These are phyloP conservation scores for Leishmania lainsoni DNA, from an alignment of 208 protist species.

Conservation along the genomic window DNA sequence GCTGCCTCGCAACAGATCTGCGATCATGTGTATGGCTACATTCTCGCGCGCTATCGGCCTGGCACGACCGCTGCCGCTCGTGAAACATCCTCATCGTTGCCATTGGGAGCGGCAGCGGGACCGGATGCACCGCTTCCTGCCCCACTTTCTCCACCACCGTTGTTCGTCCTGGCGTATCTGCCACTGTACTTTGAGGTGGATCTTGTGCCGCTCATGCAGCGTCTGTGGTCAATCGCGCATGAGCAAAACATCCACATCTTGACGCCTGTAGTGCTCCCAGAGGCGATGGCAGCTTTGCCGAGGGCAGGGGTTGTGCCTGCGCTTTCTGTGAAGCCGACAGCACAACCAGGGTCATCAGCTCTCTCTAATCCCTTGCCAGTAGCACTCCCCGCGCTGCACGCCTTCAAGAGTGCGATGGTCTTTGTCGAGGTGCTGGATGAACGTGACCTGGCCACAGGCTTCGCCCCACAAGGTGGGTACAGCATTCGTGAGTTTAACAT, in stretches of 20 bases:
- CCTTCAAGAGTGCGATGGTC: conserved; percentile 48
- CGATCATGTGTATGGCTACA: conserved; percentile 43
- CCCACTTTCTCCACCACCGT: conserved; percentile 1
- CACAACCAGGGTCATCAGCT: background rate
- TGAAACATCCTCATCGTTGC: background rate
- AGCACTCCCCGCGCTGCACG: background rate
- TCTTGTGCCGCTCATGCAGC: conserved; percentile 54
- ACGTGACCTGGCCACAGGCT: conserved; percentile 43
- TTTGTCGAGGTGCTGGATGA: conserved; percentile 70
- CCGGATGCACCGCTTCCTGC: background rate
- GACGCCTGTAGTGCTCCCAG: conserved; percentile 37
- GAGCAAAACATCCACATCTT: conserved; percentile 26
- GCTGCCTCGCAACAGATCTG: conserved; percentile 46
- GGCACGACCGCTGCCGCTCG: background rate
- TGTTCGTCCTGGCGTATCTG: conserved; percentile 67
- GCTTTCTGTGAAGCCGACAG: background rate
- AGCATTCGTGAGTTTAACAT: conserved; percentile 48
- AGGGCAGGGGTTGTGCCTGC: background rate
- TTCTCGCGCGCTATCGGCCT: conserved; percentile 20
- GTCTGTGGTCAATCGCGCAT: conserved; percentile 41
- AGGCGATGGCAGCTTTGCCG: background rate
- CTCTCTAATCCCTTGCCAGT: background rate
- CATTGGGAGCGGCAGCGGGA: too few species aligned
- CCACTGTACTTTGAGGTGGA: conserved; percentile 82
- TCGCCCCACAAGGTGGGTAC: conserved; percentile 44